Evolutionary conservation across 2,329 filamentous ascomycete species (phyloP), one percentile per base, ranked within the genome.

Genomic region (Colletotrichum orchidophilum): DNA sequence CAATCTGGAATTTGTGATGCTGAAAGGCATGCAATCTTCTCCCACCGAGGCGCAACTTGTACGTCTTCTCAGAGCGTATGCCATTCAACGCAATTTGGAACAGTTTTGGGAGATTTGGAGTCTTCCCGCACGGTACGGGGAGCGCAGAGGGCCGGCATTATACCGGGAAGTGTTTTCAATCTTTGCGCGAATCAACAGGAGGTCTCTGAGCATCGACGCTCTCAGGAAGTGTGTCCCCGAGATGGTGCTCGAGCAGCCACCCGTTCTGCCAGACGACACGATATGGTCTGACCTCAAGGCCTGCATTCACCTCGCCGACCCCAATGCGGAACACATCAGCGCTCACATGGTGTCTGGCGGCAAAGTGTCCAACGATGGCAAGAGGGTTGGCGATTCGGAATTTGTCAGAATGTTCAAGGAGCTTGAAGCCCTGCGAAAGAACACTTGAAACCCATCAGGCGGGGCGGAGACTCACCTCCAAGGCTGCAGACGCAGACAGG

Each of bases 71-170:
- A 74, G 78, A 3, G 80, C 83, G 1, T 87, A 89, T 73, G 83
- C 87, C 5, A 73, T 75, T 24, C 83, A 83, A 70, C 75, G 77
- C 21, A 81, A 90, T 73, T 91, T 89, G 85, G 78, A 84, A 18
- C 81, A 82, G 6, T 89, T 93, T 75, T 92, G 89, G 90, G 83
- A 88, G 24, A 76, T 85, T 11, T 93, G 91, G 84, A 85, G 86
- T 65, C 83, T 85, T 66, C 85, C 88, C 4, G 80, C 90, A 15
- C 83, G 86, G 50, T 85, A 86, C 74, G 80, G 84, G 49, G 76
- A 79, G 9, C 75, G 83, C 1, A 87, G 91, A 24, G 85, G 87
- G 0, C 76, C 81, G n/a, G 77, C 77, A 18, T 82, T 92, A 73
- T 94, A 93, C 76, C 78, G 81, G 3, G 80, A 86, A 39, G 80